Conservation (phyloP, 2,329 filamentous ascomycete species). For the Cordyceps fumosorosea region DNA sequence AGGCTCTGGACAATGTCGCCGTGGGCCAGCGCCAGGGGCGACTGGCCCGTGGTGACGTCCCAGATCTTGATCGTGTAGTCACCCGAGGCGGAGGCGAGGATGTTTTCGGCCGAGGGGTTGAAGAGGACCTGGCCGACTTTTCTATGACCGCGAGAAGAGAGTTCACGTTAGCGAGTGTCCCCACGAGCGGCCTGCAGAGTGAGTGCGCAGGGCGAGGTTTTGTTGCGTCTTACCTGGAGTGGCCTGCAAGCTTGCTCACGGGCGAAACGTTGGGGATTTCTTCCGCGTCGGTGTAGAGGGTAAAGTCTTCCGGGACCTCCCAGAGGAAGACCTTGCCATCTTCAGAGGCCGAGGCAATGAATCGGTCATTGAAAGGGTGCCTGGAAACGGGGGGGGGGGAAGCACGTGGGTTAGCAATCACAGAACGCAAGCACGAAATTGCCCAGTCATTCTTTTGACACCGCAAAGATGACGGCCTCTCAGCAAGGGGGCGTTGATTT, state of each 20-base stretch:
- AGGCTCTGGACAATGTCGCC: conserved; percentile 90
- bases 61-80: conserved; percentile 94
- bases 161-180: conserved; percentile 18
- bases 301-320: conserved; percentile 86
- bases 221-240: conserved; percentile 59
- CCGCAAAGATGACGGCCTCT: neutral
- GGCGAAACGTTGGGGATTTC: conserved; percentile 77
- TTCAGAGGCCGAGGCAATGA: conserved; percentile 91
- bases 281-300: conserved; percentile 76
- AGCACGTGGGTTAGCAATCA: neutral
- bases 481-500: conserved; percentile 12
- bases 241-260: conserved; percentile 73
- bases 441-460: neutral
- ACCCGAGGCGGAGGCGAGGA: conserved; percentile 90
- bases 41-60: conserved; percentile 76
- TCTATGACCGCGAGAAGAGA: conserved; percentile 39
- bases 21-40: conserved; percentile 73
- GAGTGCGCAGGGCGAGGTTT: neutral
- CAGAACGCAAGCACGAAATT: neutral
- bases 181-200: neutral
- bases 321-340: conserved; percentile 97
- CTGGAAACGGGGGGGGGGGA: conserved; percentile 35
- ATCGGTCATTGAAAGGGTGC: conserved; percentile 91
- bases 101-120: conserved; percentile 92
- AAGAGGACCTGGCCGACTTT: conserved; percentile 98